Conservation (phyloP, 371 early-diverging fungal genomes). For the Mortierella sp. region DNA sequence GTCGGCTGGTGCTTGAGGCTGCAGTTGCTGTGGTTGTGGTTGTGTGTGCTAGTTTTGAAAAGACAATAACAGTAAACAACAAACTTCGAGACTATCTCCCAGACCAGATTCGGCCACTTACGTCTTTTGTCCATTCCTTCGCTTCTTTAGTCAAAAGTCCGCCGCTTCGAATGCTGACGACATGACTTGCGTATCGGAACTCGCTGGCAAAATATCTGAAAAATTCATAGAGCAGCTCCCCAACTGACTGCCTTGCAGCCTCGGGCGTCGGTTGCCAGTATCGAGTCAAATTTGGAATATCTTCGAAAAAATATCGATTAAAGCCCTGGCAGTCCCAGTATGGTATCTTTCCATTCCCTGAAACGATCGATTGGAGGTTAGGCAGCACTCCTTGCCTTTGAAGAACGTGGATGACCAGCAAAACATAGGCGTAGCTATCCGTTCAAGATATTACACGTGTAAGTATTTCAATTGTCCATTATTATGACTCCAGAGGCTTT, state of each 20-base stretch:
- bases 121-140: slow-evolving; percentile 80
- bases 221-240: slow-evolving; percentile 82
- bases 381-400: slow-evolving; percentile 58
- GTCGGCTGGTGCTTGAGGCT: neutral
- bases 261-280: slow-evolving; percentile 66
- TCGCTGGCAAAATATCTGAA: slow-evolving; percentile 83
- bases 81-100: neutral
- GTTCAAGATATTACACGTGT: neutral
- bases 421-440: slow-evolving; percentile 62
- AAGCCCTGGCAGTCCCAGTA: slow-evolving; percentile 59
- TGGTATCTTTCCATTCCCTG: slow-evolving; percentile 37
- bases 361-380: slow-evolving; percentile 48
- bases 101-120: slow-evolving; percentile 13
- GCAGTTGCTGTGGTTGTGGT: slow-evolving; percentile 17
- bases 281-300: slow-evolving; percentile 67
- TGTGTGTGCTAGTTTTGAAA: slow-evolving; percentile 21
- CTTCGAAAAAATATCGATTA: slow-evolving; percentile 77
- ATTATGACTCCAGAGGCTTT: neutral
- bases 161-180: slow-evolving; percentile 85
- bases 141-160: slow-evolving; percentile 74
- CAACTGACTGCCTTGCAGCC: slow-evolving; percentile 67
- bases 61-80: neutral
- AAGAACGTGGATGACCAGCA: slow-evolving; percentile 86
- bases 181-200: slow-evolving; percentile 81
- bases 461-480: neutral